Evolutionary conservation across 2,329 filamentous ascomycete species (phyloP).

Genomic region (Metarhizium guizhouense): DNA sequence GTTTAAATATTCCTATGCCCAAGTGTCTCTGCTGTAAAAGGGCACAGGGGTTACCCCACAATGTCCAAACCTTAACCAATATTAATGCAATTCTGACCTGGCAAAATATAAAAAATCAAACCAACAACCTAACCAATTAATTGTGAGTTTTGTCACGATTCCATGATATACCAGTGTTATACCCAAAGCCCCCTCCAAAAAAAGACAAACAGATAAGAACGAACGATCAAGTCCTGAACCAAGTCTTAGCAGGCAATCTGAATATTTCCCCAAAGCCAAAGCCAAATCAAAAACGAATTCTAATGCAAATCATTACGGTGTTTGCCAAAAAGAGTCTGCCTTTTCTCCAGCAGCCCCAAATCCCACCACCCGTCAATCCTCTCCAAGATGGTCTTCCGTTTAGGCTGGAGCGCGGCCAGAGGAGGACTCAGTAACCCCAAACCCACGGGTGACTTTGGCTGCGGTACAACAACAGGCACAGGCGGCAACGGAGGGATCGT

Average conservation of each 20-base stretch:
- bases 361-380: conserved; percentile 48
- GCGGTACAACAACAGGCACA: conserved; percentile 9
- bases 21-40: no score
- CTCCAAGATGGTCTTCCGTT: conserved; percentile 37
- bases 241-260: not conserved
- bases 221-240: not conserved
- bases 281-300: not conserved
- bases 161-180: no score
- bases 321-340: conserved; percentile 24
- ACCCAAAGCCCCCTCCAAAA: no score
- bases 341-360: conserved; percentile 37
- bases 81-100: no score
- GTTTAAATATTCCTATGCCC: not conserved
- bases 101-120: no score
- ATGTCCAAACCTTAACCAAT: no score
- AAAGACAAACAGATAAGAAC: not conserved
- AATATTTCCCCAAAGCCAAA: not conserved
- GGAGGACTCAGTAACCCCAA: conserved; percentile 3
- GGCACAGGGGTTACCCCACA: no score
- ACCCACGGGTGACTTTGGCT: conserved; percentile 4
- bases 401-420: conserved; percentile 19
- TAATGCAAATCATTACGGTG: not conserved
- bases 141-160: no score
- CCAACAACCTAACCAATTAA: no score
- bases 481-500: conserved; percentile 18